phyloP scores from a whole-genome alignment of 2,329 filamentous ascomycete species.

The Leptosphaerulina australis region DNA sequence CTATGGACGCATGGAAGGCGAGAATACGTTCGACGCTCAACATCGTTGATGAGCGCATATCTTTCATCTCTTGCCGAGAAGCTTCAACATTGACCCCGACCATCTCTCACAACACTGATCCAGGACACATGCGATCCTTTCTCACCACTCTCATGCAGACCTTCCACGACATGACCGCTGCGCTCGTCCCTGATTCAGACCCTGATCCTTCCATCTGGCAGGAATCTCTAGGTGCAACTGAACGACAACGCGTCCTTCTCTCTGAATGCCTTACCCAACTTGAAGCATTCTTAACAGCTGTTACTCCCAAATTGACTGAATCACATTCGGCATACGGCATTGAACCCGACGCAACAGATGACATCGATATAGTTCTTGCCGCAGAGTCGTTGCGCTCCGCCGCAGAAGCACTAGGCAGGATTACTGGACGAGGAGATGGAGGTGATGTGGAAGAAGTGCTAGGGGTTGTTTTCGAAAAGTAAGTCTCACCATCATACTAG shows the following conservation, averaged over 20 bases:
- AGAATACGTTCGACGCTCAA: conserved; percentile 31
- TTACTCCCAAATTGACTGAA: conserved; percentile 34
- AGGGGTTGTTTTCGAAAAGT: conserved; percentile 98
- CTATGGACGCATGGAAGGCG: conserved; percentile 26
- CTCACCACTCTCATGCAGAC: conserved; percentile 68
- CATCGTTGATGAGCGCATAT: conserved; percentile 53
- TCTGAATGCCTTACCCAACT: conserved; percentile 74
- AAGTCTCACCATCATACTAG: conserved; percentile 49
- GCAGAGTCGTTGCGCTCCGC: conserved; percentile 80
- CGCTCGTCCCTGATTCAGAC: conserved; percentile 49
- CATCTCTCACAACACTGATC: conserved; percentile 48
- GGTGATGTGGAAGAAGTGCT: conserved; percentile 95
- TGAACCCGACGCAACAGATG: conserved; percentile 1
- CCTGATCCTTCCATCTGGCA: conserved; percentile 72
- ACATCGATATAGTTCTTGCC: conserved; percentile 81
- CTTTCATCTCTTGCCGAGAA: conserved; percentile 75
- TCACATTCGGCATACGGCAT: conserved; percentile 12
- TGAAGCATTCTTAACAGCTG: conserved; percentile 71
- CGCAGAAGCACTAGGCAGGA: conserved; percentile 64
- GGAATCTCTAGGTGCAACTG: conserved; percentile 87
- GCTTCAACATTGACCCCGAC: conserved; percentile 38
- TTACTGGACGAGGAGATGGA: conserved; percentile 82
- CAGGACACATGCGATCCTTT: conserved; percentile 71
- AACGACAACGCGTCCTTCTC: conserved; percentile 84
- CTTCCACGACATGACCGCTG: conserved; percentile 73